phyloP scores from a whole-genome alignment of 345 rosid species.

The Eucalyptus leucophloia region DNA sequence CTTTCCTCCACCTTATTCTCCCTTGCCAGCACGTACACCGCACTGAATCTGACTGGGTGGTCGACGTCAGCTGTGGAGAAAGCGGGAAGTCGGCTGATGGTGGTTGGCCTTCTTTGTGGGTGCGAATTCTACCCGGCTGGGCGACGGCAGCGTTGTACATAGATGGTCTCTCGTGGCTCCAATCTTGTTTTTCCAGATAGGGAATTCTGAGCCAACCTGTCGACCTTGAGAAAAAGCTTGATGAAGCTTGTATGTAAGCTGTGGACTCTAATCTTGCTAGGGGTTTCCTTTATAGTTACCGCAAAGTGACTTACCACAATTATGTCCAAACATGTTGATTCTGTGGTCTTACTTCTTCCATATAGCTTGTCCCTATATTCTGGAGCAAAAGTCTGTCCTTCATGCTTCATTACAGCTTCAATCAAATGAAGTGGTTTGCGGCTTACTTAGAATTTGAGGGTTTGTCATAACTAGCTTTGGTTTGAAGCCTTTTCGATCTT shows the following conservation, averaged over 20 bases:
- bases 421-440: not conserved
- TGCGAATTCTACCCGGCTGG: conserved; percentile 67
- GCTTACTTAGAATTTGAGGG: not conserved
- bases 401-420: not conserved
- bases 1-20: conserved; percentile 65
- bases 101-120: conserved; percentile 97
- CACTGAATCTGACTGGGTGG: conserved; percentile 97
- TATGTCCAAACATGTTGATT: not conserved
- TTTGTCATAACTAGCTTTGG: not conserved
- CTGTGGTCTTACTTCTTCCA: not conserved
- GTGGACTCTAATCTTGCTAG: not conserved
- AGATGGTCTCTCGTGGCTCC: conserved; percentile 65
- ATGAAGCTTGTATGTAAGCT: not conserved
- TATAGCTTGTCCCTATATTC: not conserved
- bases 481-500: not conserved
- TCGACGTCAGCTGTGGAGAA: conserved; percentile 74
- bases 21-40: conserved; percentile 74
- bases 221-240: not conserved
- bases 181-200: conserved; percentile 67
- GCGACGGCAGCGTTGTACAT: conserved; percentile 57
- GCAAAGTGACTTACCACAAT: not conserved
- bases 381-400: not conserved
- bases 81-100: conserved; percentile 84
- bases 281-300: not conserved
- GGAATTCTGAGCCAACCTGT: conserved; percentile 40